Evolutionary conservation across 768 basidiomycete species (phyloP).

Genomic region (Boletus huronensis): DNA sequence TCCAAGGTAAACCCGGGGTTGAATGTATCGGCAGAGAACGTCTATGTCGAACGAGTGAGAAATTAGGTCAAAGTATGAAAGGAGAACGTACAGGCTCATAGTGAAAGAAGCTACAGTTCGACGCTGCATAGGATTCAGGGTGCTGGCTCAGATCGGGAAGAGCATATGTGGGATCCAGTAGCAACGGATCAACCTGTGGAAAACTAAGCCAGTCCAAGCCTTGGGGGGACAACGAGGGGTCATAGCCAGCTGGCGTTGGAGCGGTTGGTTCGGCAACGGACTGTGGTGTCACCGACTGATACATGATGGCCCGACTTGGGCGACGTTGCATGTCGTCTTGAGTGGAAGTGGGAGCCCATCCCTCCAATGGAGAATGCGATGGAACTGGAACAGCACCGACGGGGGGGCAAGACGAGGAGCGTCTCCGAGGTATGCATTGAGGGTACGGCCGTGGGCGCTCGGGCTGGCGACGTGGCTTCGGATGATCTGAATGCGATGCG

Average conservation of each 20-base stretch:
- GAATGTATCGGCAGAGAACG: not conserved
- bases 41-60: slow-evolving; percentile 4
- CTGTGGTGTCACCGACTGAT: slow-evolving; percentile 29
- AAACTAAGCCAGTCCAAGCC: slow-evolving; percentile 12
- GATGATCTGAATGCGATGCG: not conserved
- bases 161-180: not conserved
- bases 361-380: slow-evolving; percentile 6
- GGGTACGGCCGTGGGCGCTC: slow-evolving; percentile 27
- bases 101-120: slow-evolving; percentile 5
- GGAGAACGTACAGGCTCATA: slow-evolving; percentile 13
- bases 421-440: slow-evolving; percentile 23
- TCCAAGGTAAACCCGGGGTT: slow-evolving; percentile 4
- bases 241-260: not conserved
- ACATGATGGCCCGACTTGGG: slow-evolving; percentile 32
- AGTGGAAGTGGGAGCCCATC: slow-evolving; percentile 22
- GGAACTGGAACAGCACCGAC: slow-evolving; percentile 32
- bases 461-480: slow-evolving; percentile 5
- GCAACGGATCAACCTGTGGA: slow-evolving; percentile 7
- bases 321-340: slow-evolving; percentile 36
- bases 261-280: slow-evolving; percentile 4
- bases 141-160: slow-evolving; percentile 1
- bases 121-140: not conserved
- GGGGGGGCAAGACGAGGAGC: slow-evolving; percentile 44
- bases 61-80: not conserved
- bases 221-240: not conserved